phyloP scores from a whole-genome alignment of 2,329 filamentous ascomycete genomes.

The Xylariomycetidae sp. region DNA sequence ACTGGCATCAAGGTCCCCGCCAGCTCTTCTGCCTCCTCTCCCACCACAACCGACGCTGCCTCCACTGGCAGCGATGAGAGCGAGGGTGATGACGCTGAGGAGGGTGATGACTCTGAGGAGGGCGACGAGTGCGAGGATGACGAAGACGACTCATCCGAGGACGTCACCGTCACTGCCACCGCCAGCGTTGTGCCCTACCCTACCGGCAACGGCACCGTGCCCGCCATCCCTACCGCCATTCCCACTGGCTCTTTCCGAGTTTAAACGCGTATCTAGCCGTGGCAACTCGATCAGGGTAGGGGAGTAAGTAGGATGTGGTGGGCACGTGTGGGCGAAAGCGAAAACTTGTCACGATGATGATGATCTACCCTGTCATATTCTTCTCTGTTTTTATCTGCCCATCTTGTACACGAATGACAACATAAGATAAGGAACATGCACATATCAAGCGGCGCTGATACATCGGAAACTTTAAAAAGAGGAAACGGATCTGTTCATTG shows the following conservation, averaged over 20 bases:
- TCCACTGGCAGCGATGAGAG: slow-evolving; percentile 11
- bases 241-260: slow-evolving; percentile 27
- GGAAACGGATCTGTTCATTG: too few species aligned
- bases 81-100: slow-evolving; percentile 10
- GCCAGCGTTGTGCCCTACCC: slow-evolving; percentile 36
- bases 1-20: slow-evolving; percentile 11
- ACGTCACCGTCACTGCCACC: slow-evolving; percentile 25
- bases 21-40: slow-evolving; percentile 3
- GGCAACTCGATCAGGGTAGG: too few species aligned
- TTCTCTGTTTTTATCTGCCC: too few species aligned
- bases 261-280: too few species aligned
- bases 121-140: slow-evolving; percentile 13
- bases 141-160: slow-evolving; percentile 27
- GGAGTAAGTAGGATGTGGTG: too few species aligned
- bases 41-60: slow-evolving; percentile 3
- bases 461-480: too few species aligned
- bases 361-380: too few species aligned
- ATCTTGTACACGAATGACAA: too few species aligned
- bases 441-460: too few species aligned
- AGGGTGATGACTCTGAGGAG: slow-evolving; percentile 17
- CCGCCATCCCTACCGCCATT: slow-evolving; percentile 25
- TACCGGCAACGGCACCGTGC: slow-evolving; percentile 28
- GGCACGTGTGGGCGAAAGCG: too few species aligned
- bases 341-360: too few species aligned
- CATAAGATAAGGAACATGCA: too few species aligned